Percentiles rank a stretch among this genome's conserved stretches.
These are phyloP conservation scores for Brettanomyces nanus DNA, from an alignment of 805 yeast species.

Conservation along the genomic window DNA sequence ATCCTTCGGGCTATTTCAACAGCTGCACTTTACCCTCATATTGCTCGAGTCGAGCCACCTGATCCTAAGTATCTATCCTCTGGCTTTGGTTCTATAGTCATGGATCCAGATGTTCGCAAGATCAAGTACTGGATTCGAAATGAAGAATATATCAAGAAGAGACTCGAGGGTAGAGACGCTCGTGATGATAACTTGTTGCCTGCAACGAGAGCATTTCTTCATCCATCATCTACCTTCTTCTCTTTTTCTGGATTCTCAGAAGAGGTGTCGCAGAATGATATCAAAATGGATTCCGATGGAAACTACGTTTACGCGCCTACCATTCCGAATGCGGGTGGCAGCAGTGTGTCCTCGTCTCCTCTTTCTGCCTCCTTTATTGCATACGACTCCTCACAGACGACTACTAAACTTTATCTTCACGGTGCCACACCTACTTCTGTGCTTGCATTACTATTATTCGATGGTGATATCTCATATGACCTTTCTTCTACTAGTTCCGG, in stretches of 20 bases:
- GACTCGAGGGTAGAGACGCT: slow-evolving; percentile 6
- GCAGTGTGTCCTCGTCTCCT: slow-evolving; percentile 23
- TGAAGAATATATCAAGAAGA: slow-evolving; percentile 36
- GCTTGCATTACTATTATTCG: slow-evolving; percentile 68
- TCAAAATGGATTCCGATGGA: slow-evolving; percentile 21
- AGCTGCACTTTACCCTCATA: slow-evolving; percentile 76
- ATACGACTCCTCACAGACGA: slow-evolving; percentile 47
- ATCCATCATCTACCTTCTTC: slow-evolving; percentile 78
- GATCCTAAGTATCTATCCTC: slow-evolving; percentile 67
- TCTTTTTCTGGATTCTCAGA: slow-evolving; percentile 22
- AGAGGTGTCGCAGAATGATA: slow-evolving; percentile 11
- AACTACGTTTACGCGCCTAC: slow-evolving; percentile 34
- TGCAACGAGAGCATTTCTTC: slow-evolving; percentile 68
- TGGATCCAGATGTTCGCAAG: slow-evolving; percentile 73
- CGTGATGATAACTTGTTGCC: slow-evolving; percentile 32
- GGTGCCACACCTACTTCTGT: slow-evolving; percentile 77
- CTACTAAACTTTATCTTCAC: slow-evolving; percentile 60
- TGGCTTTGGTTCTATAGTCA: slow-evolving; percentile 70
- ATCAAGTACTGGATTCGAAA: slow-evolving; percentile 69
- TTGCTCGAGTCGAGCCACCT: slow-evolving; percentile 76
- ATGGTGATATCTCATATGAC: slow-evolving; percentile 64
- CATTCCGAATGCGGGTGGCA: slow-evolving; percentile 1
- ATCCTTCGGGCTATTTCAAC: slow-evolving; percentile 63
- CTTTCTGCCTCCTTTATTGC: slow-evolving; percentile 53
- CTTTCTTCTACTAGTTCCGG: slow-evolving; percentile 31